Conservation (phyloP, 169 alveolate genomes). For the Plasmodium reichenowi region DNA sequence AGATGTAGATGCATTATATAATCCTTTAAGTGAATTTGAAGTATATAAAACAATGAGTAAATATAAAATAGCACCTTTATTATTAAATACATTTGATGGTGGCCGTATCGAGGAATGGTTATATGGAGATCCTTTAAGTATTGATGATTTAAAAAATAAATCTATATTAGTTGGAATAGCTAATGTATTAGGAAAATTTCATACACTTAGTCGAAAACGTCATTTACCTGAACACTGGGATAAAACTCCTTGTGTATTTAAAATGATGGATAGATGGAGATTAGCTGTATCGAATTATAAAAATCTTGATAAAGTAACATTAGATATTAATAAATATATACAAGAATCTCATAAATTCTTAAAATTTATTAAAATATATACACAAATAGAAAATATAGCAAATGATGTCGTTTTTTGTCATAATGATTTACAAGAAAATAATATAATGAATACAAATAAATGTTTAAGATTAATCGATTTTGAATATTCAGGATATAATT, state of each 20-base stretch:
- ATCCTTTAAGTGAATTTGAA: constrained; percentile 81
- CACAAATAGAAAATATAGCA: constrained; percentile 76
- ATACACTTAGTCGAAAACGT: constrained; percentile 45
- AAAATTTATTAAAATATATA: constrained; percentile 50
- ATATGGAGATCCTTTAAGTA: constrained; percentile 83
- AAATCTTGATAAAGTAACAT: constrained; percentile 30
- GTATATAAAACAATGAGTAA: constrained; percentile 83
- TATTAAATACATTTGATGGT: constrained; percentile 80
- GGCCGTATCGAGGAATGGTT: constrained; percentile 88
- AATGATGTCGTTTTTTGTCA: constrained; percentile 84
- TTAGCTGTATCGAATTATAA: constrained; percentile 36
- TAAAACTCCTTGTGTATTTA: constrained; percentile 75
- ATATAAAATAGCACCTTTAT: constrained; percentile 82
- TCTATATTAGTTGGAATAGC: constrained; percentile 82
- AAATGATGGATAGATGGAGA: constrained; percentile 77
- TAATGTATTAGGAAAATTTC: constrained; percentile 75
- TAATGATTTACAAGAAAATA: constrained; percentile 87
- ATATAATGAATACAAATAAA: constrained; percentile 77
- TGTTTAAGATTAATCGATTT: constrained; percentile 85
- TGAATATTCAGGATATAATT: constrained; percentile 86
- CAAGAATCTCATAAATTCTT: constrained; percentile 65
- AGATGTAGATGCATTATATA: constrained; percentile 81
- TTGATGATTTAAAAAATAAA: constrained; percentile 77
- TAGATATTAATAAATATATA: constrained; percentile 53
- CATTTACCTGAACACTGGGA: constrained; percentile 78